Base-by-base conservation (phyloP, 2,329 filamentous ascomycete species). In the Diplodia mutila region DNA sequence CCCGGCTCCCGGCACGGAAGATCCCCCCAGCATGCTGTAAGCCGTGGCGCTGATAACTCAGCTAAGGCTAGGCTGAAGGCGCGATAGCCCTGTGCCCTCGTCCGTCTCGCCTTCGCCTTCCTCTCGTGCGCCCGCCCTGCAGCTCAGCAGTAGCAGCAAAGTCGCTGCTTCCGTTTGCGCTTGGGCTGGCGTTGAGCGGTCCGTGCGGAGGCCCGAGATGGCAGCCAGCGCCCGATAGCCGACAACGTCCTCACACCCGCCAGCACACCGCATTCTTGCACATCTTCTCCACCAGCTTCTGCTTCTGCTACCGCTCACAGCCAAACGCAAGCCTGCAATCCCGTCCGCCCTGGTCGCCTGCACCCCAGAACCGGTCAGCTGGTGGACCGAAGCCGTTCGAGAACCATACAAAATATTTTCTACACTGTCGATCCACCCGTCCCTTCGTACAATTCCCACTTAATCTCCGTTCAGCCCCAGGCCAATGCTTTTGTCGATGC, bases 241-340 rank as follows among this genome's bases (percentile, higher is more conserved):
- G 51, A 53, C 51, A 12, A 23, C 51, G 51, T 8, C 51, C 25
- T 53, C 32, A 12, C 32, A 34, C 32, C 32, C 11, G 32, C 32
- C 32, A 34, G 9, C 53, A 23, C 53, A 55, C 53, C 53, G 53
- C 53, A 55, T 37, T 37, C 53, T 55, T 55, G 53, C 53, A 34
- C 18, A 55, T 55, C 53, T 21, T 55, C 29, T 37, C 53, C 53
- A 55, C 53, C 29, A 14, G 4, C 25, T 18, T 34, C 29, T 21
- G 18, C 14, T 7, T 8, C 11, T 34, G 7, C 9, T 34, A 34
- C 34, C 29, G n/a, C 29, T 14, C 16, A 11, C 53, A 16, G 12
- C 42, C 42, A 37, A 34, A 29, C 7, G 8, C 27, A 14, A 9
- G 14, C 25, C 6, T n/a, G 32, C 9, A 16, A 34, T 5, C 32